Evolutionary conservation across 805 yeast genomes (phyloP), one percentile per base, ranked within the genome.

Genomic region (Ogataea pignaliae): DNA sequence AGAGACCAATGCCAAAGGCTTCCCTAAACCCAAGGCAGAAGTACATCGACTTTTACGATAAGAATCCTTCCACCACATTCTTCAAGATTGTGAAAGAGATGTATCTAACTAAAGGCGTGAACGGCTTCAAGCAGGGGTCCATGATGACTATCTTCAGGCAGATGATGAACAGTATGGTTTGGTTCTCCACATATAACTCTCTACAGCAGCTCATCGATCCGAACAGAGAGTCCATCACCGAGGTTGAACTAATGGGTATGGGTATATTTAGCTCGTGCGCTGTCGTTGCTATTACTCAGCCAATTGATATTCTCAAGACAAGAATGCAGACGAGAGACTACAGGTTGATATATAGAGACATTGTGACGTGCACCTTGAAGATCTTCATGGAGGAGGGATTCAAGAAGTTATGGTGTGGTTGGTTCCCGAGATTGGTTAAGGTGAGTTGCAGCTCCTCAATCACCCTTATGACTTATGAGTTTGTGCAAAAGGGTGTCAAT

Each of bases 241-340:
- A 61, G 29, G 47, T 68, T 32, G 65, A 59, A 41, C 48, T 61
- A 16, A 34, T 61, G 40, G 68, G 64, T 12, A 54, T 74, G 54
- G 88, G 93, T 5, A 65, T 82, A 10, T 70, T 78, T 1, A 79
- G 95, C 2, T 81, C 93, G 0, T 64, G 76, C 3, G 84, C 88
- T 0, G 95, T 87, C 28, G 85, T 88, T 17, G 79, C 77, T 0
- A 68, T 77, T 0, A 90, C 96, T 0, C 98, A 88, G 65, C 97
- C 97, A 0, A 69, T 90, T 28, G 97, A 90, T 65, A 87, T 88
- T 2, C 65, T 90, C 39, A 90, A 90, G 67, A 79, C 97, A 2
- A 76, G 95, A 57, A 78, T 89, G 78, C 97, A 89, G 64, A 78
- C 88, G 56, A 78, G 81, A 55, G 79, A 82, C 57, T 79, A 84